phyloP scores from a whole-genome alignment of 2,329 filamentous ascomycete genomes.

The Magnaporthiopsis poae region DNA sequence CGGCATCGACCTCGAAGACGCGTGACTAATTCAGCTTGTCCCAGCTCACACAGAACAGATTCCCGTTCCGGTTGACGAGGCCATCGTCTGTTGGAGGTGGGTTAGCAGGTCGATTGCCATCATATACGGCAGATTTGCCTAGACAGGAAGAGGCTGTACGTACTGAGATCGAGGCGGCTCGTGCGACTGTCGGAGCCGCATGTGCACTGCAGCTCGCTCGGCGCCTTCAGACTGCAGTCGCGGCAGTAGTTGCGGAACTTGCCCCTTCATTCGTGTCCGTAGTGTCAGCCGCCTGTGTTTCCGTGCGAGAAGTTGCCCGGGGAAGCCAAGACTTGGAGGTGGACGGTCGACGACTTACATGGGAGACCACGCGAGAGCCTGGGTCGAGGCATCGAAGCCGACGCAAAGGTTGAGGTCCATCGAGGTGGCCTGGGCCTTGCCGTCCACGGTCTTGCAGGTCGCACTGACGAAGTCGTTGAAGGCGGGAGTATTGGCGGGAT shows the following conservation, averaged over 20 bases:
- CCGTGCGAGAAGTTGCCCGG: not conserved
- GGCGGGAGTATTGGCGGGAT: not conserved
- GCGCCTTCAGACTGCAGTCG: constrained; percentile 7
- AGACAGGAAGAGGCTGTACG: not conserved
- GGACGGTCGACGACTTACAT: constrained; percentile 10
- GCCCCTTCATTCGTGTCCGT: constrained; percentile 10
- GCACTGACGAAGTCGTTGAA: constrained; percentile 9
- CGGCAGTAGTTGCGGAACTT: constrained; percentile 15
- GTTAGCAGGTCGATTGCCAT: not conserved
- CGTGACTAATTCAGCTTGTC: not conserved
- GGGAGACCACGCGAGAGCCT: constrained; percentile 11
- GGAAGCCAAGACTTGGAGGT: too few relatives aligned
- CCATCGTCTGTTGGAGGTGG: constrained; percentile 4
- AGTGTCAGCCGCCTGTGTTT: not conserved
- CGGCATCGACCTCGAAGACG: not conserved
- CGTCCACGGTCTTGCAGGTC: constrained; percentile 1
- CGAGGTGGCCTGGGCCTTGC: constrained; percentile 8
- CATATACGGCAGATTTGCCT: too few relatives aligned
- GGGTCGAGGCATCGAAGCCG: constrained; percentile 12
- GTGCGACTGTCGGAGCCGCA: constrained; percentile 9
- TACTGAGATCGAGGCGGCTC: constrained; percentile 13
- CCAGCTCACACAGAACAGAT: constrained; percentile 4
- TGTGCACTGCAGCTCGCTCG: constrained; percentile 10
- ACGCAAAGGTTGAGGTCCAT: constrained; percentile 16
- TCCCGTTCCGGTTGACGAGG: constrained; percentile 10